Conservation (phyloP, 1,284 basidiomycete species). For the Phellinidium pouzarii region DNA sequence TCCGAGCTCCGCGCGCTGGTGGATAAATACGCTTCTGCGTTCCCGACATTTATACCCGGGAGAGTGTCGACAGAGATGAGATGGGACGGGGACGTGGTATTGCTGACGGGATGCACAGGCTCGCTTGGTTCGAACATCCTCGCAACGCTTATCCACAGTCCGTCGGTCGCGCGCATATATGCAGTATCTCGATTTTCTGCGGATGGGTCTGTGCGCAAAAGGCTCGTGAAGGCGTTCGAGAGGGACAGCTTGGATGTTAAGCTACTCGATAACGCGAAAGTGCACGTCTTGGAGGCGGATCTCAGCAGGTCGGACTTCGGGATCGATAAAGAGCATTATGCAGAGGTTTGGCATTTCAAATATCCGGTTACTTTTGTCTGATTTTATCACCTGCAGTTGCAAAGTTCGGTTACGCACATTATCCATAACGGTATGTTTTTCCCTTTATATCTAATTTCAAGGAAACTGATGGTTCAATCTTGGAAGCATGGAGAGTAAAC, state of each 20-base stretch:
- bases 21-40: conserved; percentile 27
- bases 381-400: conserved; percentile 18
- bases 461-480: background rate
- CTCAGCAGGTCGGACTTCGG: conserved; percentile 23
- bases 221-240: conserved; percentile 24
- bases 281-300: conserved; percentile 27
- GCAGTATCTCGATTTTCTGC: too few relatives aligned
- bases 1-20: conserved; percentile 26
- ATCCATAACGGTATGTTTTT: conserved; percentile 19
- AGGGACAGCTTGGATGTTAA: conserved; percentile 24
- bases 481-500: conserved; percentile 32
- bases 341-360: conserved; percentile 22
- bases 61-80: too few relatives aligned
- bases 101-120: conserved; percentile 34
- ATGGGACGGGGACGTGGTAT: conserved; percentile 22
- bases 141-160: conserved; percentile 22
- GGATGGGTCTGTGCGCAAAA: conserved; percentile 22
- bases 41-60: too few relatives aligned
- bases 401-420: conserved; percentile 18
- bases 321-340: conserved; percentile 21
- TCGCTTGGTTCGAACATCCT: conserved; percentile 29
- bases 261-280: conserved; percentile 24
- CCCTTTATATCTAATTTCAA: background rate
- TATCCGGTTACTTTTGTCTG: background rate
- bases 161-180: conserved; percentile 26